phyloP scores from a whole-genome alignment of 176 grass and related monocot genomes.

The Oryza brachyantha region DNA sequence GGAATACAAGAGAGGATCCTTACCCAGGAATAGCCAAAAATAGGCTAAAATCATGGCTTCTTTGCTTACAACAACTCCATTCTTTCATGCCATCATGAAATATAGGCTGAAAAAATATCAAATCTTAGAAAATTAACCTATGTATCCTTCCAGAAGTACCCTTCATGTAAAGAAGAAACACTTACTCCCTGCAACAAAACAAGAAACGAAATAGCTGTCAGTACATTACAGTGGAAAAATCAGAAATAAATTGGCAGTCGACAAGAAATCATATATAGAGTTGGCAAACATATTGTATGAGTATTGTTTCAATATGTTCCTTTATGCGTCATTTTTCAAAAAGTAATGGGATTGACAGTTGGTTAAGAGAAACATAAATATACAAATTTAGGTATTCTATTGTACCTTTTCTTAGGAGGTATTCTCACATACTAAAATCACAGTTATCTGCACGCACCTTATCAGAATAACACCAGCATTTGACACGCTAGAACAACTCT shows the following conservation, averaged over 20 bases:
- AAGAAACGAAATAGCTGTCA: slow-evolving; percentile 21
- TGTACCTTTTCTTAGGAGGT: background rate
- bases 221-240: slow-evolving; percentile 3
- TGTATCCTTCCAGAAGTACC: slow-evolving; percentile 19
- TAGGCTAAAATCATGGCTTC: slow-evolving; percentile 99
- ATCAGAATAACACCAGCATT: background rate
- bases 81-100: slow-evolving; percentile 99
- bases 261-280: background rate
- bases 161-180: slow-evolving; percentile 15
- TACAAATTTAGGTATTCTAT: background rate
- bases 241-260: slow-evolving; percentile 1
- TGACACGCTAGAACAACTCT: background rate
- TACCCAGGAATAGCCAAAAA: slow-evolving; percentile 99
- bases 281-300: background rate
- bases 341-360: background rate
- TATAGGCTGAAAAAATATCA: slow-evolving; percentile 53
- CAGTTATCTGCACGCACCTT: background rate
- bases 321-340: background rate
- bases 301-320: background rate
- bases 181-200: slow-evolving; percentile 83
- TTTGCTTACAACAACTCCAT: slow-evolving; percentile 98
- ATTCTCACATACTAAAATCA: background rate
- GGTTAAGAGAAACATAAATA: background rate
- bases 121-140: slow-evolving; percentile 31
- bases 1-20: slow-evolving; percentile 1